phyloP scores from a whole-genome alignment of 495 filamentous ascomycete species.

The Neurospora sp. region DNA sequence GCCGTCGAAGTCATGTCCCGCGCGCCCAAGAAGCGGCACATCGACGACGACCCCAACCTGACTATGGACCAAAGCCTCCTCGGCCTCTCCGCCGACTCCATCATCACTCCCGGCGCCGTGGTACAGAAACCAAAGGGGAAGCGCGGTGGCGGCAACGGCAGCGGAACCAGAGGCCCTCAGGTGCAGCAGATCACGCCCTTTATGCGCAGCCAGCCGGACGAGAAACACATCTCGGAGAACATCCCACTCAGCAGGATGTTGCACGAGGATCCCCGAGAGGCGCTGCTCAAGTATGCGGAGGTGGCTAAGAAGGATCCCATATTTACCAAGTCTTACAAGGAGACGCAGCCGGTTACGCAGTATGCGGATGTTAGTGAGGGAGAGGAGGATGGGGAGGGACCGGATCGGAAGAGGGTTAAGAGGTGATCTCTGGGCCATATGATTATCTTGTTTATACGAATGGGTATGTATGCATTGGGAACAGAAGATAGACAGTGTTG shows the following conservation, averaged over 20 bases:
- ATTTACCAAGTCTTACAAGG: constrained; percentile 87
- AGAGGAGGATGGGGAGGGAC: constrained; percentile 52
- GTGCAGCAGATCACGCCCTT: constrained; percentile 82
- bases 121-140: constrained; percentile 13
- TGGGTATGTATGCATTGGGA: background rate
- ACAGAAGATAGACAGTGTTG: background rate
- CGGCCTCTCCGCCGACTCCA: constrained; percentile 73
- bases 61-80: constrained; percentile 68
- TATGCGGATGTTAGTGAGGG: constrained; percentile 88
- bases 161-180: constrained; percentile 69
- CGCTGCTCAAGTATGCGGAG: constrained; percentile 88
- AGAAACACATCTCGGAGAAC: constrained; percentile 74
- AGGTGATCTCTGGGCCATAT: constrained; percentile 6
- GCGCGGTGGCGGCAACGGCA: constrained; percentile 53
- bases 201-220: constrained; percentile 81
- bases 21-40: constrained; percentile 85
- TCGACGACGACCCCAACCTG: constrained; percentile 81
- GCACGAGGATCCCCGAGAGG: constrained; percentile 93
- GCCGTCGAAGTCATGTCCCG: constrained; percentile 85
- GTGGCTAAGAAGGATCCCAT: constrained; percentile 87
- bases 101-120: constrained; percentile 55
- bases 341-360: constrained; percentile 86
- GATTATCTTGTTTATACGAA: background rate
- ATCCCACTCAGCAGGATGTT: constrained; percentile 91
- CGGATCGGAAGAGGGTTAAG: constrained; percentile 58